Percentiles rank a stretch among this genome's conserved stretches.
phyloP scores from a whole-genome alignment of 345 rosid genomes.

The Moringa oleifera region DNA sequence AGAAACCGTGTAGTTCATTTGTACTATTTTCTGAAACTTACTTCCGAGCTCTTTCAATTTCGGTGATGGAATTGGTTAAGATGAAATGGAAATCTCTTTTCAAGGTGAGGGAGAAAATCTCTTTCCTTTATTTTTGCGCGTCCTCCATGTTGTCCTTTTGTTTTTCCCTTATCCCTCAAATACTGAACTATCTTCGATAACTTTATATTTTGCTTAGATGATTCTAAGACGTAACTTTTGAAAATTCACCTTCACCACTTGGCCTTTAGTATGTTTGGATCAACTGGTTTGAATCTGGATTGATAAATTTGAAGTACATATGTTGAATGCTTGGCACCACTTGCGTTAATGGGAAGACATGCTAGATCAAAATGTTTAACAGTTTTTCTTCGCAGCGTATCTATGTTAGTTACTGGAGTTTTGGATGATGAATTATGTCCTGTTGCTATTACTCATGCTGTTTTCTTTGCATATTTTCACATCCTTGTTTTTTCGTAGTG shows the following conservation, averaged over 20 bases:
- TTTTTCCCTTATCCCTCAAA: too few species aligned
- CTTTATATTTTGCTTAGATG: too few species aligned
- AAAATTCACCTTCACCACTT: too few species aligned
- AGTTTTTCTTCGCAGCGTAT: not conserved
- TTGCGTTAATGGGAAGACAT: too few species aligned
- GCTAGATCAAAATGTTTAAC: too few species aligned
- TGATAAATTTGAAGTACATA: not conserved
- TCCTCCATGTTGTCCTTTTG: too few species aligned
- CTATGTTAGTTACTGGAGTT: not conserved
- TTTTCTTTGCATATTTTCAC: not conserved
- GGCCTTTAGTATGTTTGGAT: not conserved
- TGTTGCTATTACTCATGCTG: not conserved
- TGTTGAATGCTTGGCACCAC: not conserved
- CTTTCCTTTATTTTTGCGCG: not conserved
- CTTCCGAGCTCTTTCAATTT: conserved; percentile 10
- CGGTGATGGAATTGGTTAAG: conserved; percentile 30
- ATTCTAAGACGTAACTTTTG: too few species aligned
- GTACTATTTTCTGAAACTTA: conserved; percentile 30
- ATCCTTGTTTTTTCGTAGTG: not conserved
- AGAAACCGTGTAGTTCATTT: conserved; percentile 28
- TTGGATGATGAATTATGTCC: not conserved
- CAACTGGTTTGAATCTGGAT: not conserved
- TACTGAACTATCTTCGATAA: too few species aligned
- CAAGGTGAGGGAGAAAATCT: conserved; percentile 27
- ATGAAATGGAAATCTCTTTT: conserved; percentile 28